phyloP scores from a whole-genome alignment of 257 asterid genomes.

The Solanum etuberosum region DNA sequence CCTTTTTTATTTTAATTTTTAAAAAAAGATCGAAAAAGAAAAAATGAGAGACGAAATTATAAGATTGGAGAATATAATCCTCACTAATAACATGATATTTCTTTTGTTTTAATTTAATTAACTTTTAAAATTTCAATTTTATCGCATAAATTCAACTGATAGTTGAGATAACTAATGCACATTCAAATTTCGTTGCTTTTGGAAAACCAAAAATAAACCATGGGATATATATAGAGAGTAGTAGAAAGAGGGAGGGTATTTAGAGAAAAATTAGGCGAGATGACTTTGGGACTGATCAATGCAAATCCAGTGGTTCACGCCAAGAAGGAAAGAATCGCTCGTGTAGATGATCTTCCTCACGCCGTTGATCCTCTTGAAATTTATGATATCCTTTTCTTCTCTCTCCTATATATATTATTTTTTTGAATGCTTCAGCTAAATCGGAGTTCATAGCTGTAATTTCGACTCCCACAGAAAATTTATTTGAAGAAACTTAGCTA shows the following conservation, averaged over 20 bases:
- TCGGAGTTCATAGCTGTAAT: neutral
- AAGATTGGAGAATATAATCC: too few relatives aligned
- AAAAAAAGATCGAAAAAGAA: too few relatives aligned
- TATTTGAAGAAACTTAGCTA: neutral
- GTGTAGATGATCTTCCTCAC: constrained; percentile 35
- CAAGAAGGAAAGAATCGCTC: constrained; percentile 57
- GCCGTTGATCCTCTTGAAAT: constrained; percentile 78
- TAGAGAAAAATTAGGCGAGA: constrained; percentile 2
- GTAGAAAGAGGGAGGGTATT: neutral
- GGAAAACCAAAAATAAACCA: neutral
- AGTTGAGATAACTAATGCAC: too few relatives aligned
- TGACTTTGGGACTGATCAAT: constrained; percentile 88
- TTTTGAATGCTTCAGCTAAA: neutral
- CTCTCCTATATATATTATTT: neutral
- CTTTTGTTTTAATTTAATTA: neutral
- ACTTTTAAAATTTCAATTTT: too few relatives aligned
- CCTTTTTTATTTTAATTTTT: too few relatives aligned
- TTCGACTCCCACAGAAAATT: neutral
- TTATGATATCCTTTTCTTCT: constrained; percentile 63
- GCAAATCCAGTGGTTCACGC: constrained; percentile 94
- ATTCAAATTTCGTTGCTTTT: too few relatives aligned
- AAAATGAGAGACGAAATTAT: too few relatives aligned
- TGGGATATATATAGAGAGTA: neutral
- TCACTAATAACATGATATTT: too few relatives aligned
- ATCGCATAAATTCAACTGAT: too few relatives aligned